Base-by-base conservation (phyloP, 2,329 filamentous ascomycete species). In the Purpureocillium lavendulum region DNA sequence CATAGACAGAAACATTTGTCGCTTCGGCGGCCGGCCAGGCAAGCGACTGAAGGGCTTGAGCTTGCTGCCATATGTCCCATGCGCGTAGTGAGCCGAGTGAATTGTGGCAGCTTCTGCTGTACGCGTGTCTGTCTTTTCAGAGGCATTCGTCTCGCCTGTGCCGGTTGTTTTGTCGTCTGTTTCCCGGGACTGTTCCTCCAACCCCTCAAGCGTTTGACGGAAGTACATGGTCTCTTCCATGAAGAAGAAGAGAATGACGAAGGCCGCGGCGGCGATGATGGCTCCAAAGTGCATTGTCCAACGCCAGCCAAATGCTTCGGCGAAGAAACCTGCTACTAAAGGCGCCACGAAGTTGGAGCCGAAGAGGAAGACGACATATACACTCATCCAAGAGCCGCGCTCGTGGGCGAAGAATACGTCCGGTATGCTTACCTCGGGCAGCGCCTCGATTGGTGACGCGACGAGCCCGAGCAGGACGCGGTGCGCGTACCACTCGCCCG, bases 201-300 rank as follows among this genome's bases (percentile, higher is more conserved):
- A 29, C 15, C 53, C 60, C 34, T 60, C 58, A 36, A 57, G 39
- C 7, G 58, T 60, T 5, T 52, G 40, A 11, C 69, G 65, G 37
- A 61, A 54, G 50, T 70, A 77, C 50, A 74, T 78, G 5, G 75
- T 77, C 53, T 80, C 76, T 53, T 80, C 76, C 62, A 77, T 26
- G 21, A 26, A 26, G 21, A 26, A 71, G 57, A 76, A 77, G 2
- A 72, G 55, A 45, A 75, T 64, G 14, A 78, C 48, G 30, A 72
- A 69, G 9, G 58, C 62, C 2, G 69, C 54, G 1, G 57, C 71
- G 3, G 59, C 54, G 45, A 79, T 65, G 21, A 80, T 77, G 4
- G 74, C 70, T 28, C 67, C 68, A 61, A 71, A 76, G 39, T 58
- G 50, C 42, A 62, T 51, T 15, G 51, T 53, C 67, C 70, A 75